Conservation (phyloP, 139 green algal genomes). For the Micractinium sp. region DNA sequence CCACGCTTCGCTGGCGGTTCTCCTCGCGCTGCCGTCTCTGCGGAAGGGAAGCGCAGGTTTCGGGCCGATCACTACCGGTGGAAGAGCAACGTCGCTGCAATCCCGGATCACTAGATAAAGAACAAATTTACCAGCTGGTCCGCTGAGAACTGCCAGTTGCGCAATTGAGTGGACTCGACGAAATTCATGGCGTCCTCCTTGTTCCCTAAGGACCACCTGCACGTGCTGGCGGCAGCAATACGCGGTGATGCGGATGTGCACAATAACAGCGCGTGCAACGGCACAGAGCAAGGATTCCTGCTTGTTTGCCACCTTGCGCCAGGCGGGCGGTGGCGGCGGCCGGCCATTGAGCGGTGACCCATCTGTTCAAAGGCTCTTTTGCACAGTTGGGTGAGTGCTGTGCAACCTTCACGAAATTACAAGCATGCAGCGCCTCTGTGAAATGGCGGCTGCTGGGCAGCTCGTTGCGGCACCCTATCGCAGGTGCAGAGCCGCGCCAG, state of each 20-base stretch:
- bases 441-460: not conserved
- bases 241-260: too few species aligned
- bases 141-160: slow-evolving; percentile 48
- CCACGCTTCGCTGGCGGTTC: slow-evolving; percentile 24
- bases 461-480: not conserved
- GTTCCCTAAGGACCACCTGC: not conserved
- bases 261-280: too few species aligned
- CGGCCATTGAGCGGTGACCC: too few species aligned
- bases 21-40: slow-evolving; percentile 31
- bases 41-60: not conserved
- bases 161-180: slow-evolving; percentile 42
- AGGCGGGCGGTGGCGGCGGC: too few species aligned
- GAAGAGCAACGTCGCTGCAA: not conserved
- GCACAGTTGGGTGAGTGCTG: not conserved
- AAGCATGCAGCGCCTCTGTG: too few species aligned
- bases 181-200: slow-evolving; percentile 52
- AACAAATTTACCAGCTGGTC: slow-evolving; percentile 51
- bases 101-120: not conserved
- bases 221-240: too few species aligned
- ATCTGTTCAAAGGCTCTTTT: too few species aligned
- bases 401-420: too few species aligned
- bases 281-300: too few species aligned
- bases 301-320: too few species aligned
- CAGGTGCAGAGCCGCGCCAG: not conserved
- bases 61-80: too few species aligned